phyloP scores from a whole-genome alignment of 2,329 filamentous ascomycete genomes.

The Botryotinia globosa region DNA sequence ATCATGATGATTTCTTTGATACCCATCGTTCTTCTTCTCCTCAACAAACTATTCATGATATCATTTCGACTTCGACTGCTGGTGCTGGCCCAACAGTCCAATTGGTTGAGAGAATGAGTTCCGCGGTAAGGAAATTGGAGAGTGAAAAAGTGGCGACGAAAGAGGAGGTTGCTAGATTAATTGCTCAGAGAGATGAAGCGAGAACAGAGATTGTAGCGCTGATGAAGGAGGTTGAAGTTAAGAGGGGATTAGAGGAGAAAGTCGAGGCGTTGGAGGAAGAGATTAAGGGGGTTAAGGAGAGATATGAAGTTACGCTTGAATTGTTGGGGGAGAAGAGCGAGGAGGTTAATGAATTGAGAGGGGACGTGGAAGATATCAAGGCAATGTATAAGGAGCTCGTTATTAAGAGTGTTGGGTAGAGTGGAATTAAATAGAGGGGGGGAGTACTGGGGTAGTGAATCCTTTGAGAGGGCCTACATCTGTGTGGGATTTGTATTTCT shows the following conservation, averaged over 20 bases:
- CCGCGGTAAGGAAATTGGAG: constrained; percentile 85
- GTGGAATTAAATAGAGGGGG: background rate
- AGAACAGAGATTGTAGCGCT: constrained; percentile 85
- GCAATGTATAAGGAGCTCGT: constrained; percentile 93
- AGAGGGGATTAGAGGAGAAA: constrained; percentile 57
- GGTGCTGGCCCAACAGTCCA: constrained; percentile 91
- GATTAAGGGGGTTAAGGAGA: constrained; percentile 64
- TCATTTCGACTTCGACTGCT: constrained; percentile 84
- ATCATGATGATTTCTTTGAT: constrained; percentile 49
- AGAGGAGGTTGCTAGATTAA: constrained; percentile 79
- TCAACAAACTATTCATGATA: constrained; percentile 72
- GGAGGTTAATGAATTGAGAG: constrained; percentile 82
- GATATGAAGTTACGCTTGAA: constrained; percentile 89
- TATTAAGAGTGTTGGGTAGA: constrained; percentile 13
- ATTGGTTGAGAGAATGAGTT: constrained; percentile 93
- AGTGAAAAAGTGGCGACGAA: constrained; percentile 85
- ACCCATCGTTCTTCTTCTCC: constrained; percentile 58
- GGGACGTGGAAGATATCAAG: constrained; percentile 90
- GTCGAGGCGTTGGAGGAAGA: constrained; percentile 66
- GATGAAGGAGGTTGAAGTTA: constrained; percentile 81
- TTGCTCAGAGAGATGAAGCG: constrained; percentile 85
- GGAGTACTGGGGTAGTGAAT: background rate
- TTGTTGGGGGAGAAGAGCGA: constrained; percentile 98
- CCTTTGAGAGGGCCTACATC: background rate
- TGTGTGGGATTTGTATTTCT: background rate